Evolutionary conservation across 805 yeast genomes (phyloP).

Genomic region (Candida orba): DNA sequence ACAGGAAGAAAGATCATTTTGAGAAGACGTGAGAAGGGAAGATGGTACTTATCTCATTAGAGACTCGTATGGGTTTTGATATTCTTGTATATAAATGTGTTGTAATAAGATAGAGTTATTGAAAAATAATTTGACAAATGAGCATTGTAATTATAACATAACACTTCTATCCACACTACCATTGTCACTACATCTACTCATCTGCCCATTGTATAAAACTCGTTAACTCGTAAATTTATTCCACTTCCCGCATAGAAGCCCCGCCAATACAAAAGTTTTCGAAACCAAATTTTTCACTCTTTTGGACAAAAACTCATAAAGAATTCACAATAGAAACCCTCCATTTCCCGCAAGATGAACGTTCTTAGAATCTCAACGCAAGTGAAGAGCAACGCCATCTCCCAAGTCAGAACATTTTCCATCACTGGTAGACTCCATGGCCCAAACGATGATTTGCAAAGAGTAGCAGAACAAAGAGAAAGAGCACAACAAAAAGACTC

Average conservation of each 20-base stretch:
- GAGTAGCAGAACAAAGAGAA: conserved; percentile 24
- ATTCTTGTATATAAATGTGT: not conserved
- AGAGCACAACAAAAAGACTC: conserved; percentile 21
- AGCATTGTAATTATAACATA: too few relatives aligned
- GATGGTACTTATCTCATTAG: conserved; percentile 87
- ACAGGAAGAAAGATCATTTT: conserved; percentile 73
- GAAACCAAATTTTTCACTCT: too few relatives aligned
- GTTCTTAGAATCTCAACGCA: not conserved
- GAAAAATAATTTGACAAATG: too few relatives aligned
- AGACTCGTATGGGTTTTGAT: not conserved
- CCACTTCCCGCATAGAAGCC: too few relatives aligned
- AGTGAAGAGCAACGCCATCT: not conserved
- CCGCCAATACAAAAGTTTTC: too few relatives aligned
- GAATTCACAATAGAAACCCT: too few relatives aligned
- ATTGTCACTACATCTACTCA: too few relatives aligned
- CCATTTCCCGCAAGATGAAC: not conserved
- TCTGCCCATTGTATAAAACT: too few relatives aligned
- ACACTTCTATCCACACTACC: too few relatives aligned
- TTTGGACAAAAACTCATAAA: too few relatives aligned
- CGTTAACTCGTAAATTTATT: too few relatives aligned
- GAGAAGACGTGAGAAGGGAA: conserved; percentile 78
- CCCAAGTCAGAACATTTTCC: conserved; percentile 12
- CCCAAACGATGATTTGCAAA: conserved; percentile 23
- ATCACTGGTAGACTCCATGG: conserved; percentile 8
- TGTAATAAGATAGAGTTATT: not conserved